Percentiles rank a stretch among this genome's conserved stretches.
Conservation (phyloP, 495 filamentous ascomycete species). For the Hypomontagnella submonticulosa region DNA sequence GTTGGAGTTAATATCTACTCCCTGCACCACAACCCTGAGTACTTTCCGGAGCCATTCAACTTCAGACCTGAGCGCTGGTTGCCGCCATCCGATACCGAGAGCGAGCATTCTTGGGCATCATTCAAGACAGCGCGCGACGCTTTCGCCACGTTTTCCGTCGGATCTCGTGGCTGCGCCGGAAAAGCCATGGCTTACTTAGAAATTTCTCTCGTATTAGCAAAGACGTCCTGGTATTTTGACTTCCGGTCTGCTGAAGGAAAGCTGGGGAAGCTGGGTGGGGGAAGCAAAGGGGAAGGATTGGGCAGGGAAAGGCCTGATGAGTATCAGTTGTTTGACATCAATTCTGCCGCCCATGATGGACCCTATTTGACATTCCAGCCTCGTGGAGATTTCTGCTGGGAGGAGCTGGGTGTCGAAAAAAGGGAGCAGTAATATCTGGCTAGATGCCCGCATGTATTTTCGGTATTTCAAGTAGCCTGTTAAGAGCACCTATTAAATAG, state of each 20-base stretch:
- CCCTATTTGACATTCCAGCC: background rate
- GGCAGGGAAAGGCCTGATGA: background rate
- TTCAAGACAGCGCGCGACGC: slow-evolving; percentile 17
- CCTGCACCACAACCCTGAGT: slow-evolving; percentile 2
- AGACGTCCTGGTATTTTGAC: slow-evolving; percentile 55
- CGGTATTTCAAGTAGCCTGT: no score
- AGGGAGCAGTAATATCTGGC: no score
- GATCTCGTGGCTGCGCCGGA: slow-evolving; percentile 47
- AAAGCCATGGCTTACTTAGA: slow-evolving; percentile 52
- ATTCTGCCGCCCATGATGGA: background rate
- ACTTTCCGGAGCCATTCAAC: slow-evolving; percentile 33
- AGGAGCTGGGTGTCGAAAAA: no score
- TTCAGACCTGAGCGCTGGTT: slow-evolving; percentile 69
- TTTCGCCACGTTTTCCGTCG: slow-evolving; percentile 47
- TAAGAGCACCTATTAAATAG: no score
- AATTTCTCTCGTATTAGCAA: slow-evolving; percentile 51
- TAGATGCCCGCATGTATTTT: no score
- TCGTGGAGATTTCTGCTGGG: background rate
- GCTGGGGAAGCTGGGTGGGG: background rate
- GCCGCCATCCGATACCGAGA: background rate
- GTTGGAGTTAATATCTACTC: slow-evolving; percentile 1
- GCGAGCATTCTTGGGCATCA: slow-evolving; percentile 9
- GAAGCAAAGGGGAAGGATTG: background rate
- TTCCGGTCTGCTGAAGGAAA: slow-evolving; percentile 44
- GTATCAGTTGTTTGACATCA: background rate